phyloP scores from a whole-genome alignment of 208 protist species.

The Leishmania aethiopica region DNA sequence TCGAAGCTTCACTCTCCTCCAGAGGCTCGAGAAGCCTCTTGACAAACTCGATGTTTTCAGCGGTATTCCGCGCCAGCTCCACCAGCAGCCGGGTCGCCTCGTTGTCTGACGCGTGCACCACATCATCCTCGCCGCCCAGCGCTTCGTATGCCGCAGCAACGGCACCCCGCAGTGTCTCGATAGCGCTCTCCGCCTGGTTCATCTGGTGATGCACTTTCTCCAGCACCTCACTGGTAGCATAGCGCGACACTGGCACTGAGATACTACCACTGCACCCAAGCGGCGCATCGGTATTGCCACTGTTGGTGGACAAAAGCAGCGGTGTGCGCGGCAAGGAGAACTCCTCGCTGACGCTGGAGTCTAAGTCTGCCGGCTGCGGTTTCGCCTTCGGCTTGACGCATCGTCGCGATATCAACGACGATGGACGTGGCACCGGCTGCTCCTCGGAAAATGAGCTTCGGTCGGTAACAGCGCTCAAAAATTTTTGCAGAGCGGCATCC shows the following conservation, averaged over 20 bases:
- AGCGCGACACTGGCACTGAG: background rate
- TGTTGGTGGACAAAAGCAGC: background rate
- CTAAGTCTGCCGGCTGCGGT: background rate
- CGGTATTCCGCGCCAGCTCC: constrained; percentile 22
- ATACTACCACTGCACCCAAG: background rate
- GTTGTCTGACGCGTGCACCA: constrained; percentile 13
- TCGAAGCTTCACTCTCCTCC: background rate
- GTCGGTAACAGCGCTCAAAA: constrained; percentile 7
- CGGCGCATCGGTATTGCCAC: background rate
- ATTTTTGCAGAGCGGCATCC: background rate
- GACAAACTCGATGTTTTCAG: constrained; percentile 10
- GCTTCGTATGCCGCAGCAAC: constrained; percentile 34
- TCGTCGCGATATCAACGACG: background rate
- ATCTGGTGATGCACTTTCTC: constrained; percentile 33
- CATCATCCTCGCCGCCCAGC: constrained; percentile 36
- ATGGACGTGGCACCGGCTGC: background rate
- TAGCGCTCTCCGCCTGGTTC: constrained; percentile 25
- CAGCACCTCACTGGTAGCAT: constrained; percentile 12
- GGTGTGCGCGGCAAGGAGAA: constrained; percentile 3
- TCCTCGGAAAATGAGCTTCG: background rate
- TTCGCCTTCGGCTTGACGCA: background rate
- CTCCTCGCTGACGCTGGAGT: background rate
- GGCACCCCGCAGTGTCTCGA: constrained; percentile 36
- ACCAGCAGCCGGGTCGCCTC: constrained; percentile 16
- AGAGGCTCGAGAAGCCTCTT: constrained; percentile 20